Evolutionary conservation across 176 grass and related monocot genomes (phyloP).

Genomic region (Oryza australiensis): DNA sequence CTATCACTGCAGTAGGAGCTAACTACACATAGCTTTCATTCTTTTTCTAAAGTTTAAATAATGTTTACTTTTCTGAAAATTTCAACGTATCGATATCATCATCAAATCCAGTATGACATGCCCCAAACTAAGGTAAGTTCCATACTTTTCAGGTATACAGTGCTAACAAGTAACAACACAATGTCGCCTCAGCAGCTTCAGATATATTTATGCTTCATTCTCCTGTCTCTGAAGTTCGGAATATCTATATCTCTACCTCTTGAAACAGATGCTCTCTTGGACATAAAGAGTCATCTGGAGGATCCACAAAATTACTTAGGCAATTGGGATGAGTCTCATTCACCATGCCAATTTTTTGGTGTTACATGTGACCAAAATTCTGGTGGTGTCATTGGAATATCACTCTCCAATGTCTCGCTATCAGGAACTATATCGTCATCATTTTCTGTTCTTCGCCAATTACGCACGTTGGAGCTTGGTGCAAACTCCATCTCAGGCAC

Average conservation of each 20-base stretch:
- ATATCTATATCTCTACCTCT: constrained; percentile 47
- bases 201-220: constrained; percentile 51
- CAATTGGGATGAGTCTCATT: constrained; percentile 61
- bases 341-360: constrained; percentile 69
- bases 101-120: constrained; percentile 10
- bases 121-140: constrained; percentile 23
- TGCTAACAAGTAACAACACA: not conserved
- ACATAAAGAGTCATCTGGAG: constrained; percentile 61
- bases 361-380: constrained; percentile 59
- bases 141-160: constrained; percentile 43
- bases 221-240: constrained; percentile 36
- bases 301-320: constrained; percentile 71
- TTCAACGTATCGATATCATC: constrained; percentile 16
- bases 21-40: constrained; percentile 26
- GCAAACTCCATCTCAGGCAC: constrained; percentile 69
- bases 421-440: constrained; percentile 77
- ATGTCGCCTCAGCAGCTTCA: constrained; percentile 51
- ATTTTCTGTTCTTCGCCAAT: constrained; percentile 59
- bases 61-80: constrained; percentile 17
- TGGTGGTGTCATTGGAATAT: constrained; percentile 60
- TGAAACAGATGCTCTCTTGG: constrained; percentile 65
- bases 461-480: constrained; percentile 61
- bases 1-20: constrained; percentile 6
- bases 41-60: constrained; percentile 23
- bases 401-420: constrained; percentile 68